Evolutionary conservation across 2,329 filamentous ascomycete genomes (phyloP), one percentile per base, ranked within the genome.

Genomic region (Diaporthe sp.): DNA sequence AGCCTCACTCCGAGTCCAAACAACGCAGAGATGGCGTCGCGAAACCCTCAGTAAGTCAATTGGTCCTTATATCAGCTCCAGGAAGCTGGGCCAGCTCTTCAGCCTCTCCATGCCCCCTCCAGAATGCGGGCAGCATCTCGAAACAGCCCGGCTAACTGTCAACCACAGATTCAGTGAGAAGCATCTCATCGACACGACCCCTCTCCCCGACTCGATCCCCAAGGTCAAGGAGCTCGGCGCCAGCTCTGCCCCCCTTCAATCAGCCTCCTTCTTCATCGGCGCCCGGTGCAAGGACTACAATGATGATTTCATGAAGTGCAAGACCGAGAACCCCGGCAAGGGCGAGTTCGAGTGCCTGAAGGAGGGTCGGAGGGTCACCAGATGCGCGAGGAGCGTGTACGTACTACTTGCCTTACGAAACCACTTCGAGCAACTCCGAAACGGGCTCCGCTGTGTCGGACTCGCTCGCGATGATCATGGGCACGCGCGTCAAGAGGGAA

Each of bases 261-360:
- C 95, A 79, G 97, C 97, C 44, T 92, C 95, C 71, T 99, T 94
- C 90, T 99, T 98, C 86, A 99, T 99, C 84, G 97, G 97, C 78
- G 96, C 95, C 79, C 93, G 96, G 83, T 99, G 97, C 92, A 94
- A 91, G 84, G 89, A 94, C 75, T 99, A 96, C 90, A 98, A 98
- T 87, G 97, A 99, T 89, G 97, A 99, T 87, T 99, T 94, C 88
- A 99, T 99, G 96, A 94, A 98, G 89, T 99, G 97, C 94, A 99
- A 99, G 93, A 94, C 92, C 80, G 95, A 98, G 87, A 93, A 95
- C 81, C 93, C 94, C 78, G 97, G 97, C 81, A 92, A 91, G 86
- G 97, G 95, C 84, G 97, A 99, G 89, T 86, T 97, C 78, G 95
- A 98, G 80, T 99, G 97, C 87, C 88, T 99, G 90, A 96, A 95